A percentile compares a stretch with the other conserved stretches of the same genome.
Evolutionary conservation across 805 yeast genomes (phyloP).

Genomic region (Teunomyces stri): DNA sequence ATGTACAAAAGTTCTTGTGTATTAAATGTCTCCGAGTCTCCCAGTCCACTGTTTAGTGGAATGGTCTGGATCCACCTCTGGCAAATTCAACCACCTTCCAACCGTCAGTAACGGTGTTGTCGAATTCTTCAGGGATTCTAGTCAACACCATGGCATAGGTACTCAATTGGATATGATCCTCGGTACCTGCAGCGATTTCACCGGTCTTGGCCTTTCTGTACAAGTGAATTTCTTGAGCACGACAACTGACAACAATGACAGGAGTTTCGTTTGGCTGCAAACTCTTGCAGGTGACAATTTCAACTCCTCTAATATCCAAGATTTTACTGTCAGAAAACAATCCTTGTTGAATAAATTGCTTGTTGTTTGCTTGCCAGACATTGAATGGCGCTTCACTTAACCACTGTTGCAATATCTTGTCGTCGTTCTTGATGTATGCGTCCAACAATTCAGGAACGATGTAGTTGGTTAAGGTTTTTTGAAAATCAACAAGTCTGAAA

Average conservation of each 20-base stretch:
- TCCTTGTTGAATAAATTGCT: slow-evolving; percentile 88
- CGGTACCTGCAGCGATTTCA: slow-evolving; percentile 93
- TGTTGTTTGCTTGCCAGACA: slow-evolving; percentile 90
- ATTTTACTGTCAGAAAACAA: slow-evolving; percentile 87
- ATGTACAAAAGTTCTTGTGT: background rate
- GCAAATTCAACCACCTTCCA: slow-evolving; percentile 96
- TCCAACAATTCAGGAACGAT: slow-evolving; percentile 94
- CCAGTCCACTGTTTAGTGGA: slow-evolving; percentile 34
- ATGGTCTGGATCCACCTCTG: slow-evolving; percentile 87
- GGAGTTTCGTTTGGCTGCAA: slow-evolving; percentile 91
- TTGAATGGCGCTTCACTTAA: slow-evolving; percentile 95
- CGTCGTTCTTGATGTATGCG: slow-evolving; percentile 92
- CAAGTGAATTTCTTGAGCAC: slow-evolving; percentile 93
- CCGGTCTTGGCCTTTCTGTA: slow-evolving; percentile 90
- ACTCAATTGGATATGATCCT: slow-evolving; percentile 86
- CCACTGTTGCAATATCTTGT: slow-evolving; percentile 80
- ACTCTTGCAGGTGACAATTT: slow-evolving; percentile 80
- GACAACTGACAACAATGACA: slow-evolving; percentile 86
- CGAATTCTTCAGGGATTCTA: slow-evolving; percentile 88
- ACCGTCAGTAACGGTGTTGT: slow-evolving; percentile 88
- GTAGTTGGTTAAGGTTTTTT: slow-evolving; percentile 81
- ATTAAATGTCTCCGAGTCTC: background rate
- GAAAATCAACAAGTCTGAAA: slow-evolving; percentile 76
- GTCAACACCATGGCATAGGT: slow-evolving; percentile 97
- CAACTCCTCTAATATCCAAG: slow-evolving; percentile 93